Conservation (phyloP, 257 asterid genomes). For the Solanum tarijense region DNA sequence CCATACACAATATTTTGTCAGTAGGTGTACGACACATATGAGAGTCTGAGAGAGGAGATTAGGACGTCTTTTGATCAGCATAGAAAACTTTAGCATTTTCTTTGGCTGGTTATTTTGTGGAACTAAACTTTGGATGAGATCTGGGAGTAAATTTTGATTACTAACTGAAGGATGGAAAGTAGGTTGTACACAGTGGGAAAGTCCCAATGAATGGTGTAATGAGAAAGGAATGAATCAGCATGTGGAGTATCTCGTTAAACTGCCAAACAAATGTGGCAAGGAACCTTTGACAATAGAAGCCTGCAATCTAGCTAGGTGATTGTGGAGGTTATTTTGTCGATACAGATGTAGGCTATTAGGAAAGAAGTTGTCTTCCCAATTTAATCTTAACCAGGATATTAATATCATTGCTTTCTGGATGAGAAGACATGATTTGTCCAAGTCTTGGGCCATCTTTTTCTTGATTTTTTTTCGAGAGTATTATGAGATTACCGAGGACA, state of each 20-base stretch:
- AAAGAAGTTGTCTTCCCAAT: not conserved
- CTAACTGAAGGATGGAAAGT: not conserved
- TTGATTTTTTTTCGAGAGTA: not conserved
- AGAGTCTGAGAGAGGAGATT: not conserved
- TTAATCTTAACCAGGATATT: not conserved
- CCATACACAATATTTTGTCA: not conserved
- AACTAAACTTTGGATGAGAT: not conserved
- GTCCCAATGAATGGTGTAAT: not conserved
- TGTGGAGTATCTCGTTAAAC: not conserved
- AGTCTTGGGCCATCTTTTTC: not conserved
- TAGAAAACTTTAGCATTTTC: not conserved
- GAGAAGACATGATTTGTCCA: not conserved
- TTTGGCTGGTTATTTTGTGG: not conserved
- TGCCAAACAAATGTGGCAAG: not conserved
- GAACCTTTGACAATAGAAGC: not conserved
- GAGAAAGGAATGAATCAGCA: not conserved
- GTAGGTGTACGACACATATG: not conserved
- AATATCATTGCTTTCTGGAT: not conserved
- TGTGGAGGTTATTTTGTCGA: not conserved
- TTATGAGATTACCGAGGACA: not conserved
- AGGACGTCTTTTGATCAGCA: not conserved
- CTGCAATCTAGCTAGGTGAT: not conserved
- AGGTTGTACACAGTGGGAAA: not conserved
- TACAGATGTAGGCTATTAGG: not conserved
- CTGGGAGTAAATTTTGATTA: not conserved